phyloP scores from a whole-genome alignment of 1,139 yeast species.

The Barnettozyma hawaiiensis region DNA sequence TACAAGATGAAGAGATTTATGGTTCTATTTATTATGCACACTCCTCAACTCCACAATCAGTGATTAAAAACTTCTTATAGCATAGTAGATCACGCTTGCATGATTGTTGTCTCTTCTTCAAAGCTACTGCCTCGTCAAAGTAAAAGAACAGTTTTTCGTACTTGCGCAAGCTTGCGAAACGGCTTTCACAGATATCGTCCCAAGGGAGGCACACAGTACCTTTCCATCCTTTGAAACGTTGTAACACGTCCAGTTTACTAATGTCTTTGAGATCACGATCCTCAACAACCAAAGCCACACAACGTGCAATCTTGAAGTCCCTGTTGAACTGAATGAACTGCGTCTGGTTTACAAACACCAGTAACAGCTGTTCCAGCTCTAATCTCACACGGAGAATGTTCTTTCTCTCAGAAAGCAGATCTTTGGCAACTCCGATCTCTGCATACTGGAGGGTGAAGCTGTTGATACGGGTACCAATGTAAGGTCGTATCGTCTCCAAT shows the following conservation, averaged over 20 bases:
- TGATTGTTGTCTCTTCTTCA: conserved; percentile 4
- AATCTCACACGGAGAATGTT: conserved; percentile 4
- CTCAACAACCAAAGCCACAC: conserved; percentile 6
- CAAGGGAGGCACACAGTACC: conserved; percentile 9
- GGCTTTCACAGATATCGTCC: conserved; percentile 7
- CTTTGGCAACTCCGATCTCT: conserved; percentile 4
- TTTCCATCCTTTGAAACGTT: conserved; percentile 8
- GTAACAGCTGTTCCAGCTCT: conserved; percentile 6
- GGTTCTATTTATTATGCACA: not conserved
- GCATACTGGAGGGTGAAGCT: conserved; percentile 8
- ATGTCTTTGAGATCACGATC: conserved; percentile 6
- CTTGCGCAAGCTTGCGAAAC: conserved; percentile 5
- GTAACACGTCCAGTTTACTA: conserved; percentile 3
- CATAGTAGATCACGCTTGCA: conserved; percentile 3
- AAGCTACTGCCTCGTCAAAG: conserved; percentile 6
- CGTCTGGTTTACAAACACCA: conserved; percentile 2
- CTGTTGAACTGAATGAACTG: conserved; percentile 2
- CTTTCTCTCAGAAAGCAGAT: not conserved
- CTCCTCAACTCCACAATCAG: conserved; percentile 8
- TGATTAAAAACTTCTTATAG: conserved; percentile 7
- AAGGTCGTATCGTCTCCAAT: conserved; percentile 1
- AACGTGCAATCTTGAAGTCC: conserved; percentile 7
- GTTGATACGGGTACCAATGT: conserved; percentile 3
- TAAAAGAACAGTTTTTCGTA: conserved; percentile 7
- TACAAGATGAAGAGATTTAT: too few relatives aligned